Evolutionary conservation across 139 green algal species (phyloP), one percentile per base, ranked within the genome.

Genomic region (Desmodesmus armatus): DNA sequence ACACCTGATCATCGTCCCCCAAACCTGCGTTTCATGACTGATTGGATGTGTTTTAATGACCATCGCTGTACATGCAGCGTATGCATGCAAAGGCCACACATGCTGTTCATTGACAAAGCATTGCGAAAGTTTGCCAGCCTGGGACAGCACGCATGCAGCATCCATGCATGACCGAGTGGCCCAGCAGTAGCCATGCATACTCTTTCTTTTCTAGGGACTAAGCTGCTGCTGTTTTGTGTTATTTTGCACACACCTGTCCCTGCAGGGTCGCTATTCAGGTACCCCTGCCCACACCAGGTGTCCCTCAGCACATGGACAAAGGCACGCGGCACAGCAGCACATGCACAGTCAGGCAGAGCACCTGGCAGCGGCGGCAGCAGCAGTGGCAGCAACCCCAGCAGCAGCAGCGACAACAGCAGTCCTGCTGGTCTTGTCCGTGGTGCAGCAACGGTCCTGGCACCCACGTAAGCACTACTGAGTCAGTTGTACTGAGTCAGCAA

Each of bases 391-490:
- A 72, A 29, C 33, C 19, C 27, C 33, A 81, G 73, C 29, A 31
- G 73, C 17, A 80, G 49, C 17, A 41, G 47, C 71, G 21, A 51
- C 25, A 40, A n/a, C 51, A 53, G 55, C 53, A 82, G 53, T 35
- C 53, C 25, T 40, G 40, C 35, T 31, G 60, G 76, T 47, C 2
- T 9, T 2, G 35, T 33, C n/a, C 3, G 7, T 25, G 72, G 37
- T 55, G 41, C 51, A 66, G 72, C 76, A 13, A 55, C 76, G 4
- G 25, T 82, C 13, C 37, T 82, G 33, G 76, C 55, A 33, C 76
- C 76, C 21, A 55, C 55, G 76, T 82, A 33, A 73, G 76, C 55
- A n/a, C n/a, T n/a, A n/a, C n/a, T n/a, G n/a, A n/a, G n/a, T n/a
- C n/a, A n/a, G n/a, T n/a, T n/a, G n/a, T n/a, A n/a, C n/a, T n/a